Base-by-base conservation (phyloP, 2,329 filamentous ascomycete genomes). In the Pseudocercospora pini-densiflorae region DNA sequence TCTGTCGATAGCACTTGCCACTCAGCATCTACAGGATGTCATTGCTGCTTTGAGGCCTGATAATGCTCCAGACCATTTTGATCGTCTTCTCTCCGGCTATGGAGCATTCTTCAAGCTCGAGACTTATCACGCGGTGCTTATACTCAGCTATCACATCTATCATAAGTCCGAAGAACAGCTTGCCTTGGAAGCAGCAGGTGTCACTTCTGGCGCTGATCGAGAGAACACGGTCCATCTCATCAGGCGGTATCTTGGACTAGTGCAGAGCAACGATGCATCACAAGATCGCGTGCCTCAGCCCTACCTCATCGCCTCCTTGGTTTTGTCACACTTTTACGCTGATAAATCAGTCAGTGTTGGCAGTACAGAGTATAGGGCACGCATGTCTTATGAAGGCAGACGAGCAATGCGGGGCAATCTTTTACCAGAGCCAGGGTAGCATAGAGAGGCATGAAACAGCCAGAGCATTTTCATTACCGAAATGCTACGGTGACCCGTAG, bases 31-130 rank as follows among this genome's bases (percentile, higher is more conserved):
- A 16, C 5, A 57, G 6, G 53, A 57, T 19, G 24, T 57, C 23
- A 57, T 57, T 12, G 24, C 23, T 7, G 31, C 31, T 31, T 12
- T 29, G 14, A 3, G 36, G 16, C 29, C 53, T 14, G 3, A 9
- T 8, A 19, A 19, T 19, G 10, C 53, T 33, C 27, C n/a, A 19
- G 53, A 33, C 6, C 31, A 57, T 19, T 57, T 57, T 14, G 53
- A 57, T 31, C 24, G 24, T 4, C 53, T 57, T 31, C 53, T 29
- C 16, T 19, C 31, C 12, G 53, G 53, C 6, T 27, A 31, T n/a
- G 53, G 53, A 57, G 23, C 53, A 33, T 19, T 57, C n/a, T 57
- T 57, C 53, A 29, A 33, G n/a, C 24, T 57, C n/a, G 53, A 57
- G 10, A 57, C 53, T 3, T 57, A 57, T 19, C 53, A 57, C 23